These are phyloP conservation scores for Catharanthus roseus DNA, from an alignment of 257 asterid genomes.

Conservation along the genomic window DNA sequence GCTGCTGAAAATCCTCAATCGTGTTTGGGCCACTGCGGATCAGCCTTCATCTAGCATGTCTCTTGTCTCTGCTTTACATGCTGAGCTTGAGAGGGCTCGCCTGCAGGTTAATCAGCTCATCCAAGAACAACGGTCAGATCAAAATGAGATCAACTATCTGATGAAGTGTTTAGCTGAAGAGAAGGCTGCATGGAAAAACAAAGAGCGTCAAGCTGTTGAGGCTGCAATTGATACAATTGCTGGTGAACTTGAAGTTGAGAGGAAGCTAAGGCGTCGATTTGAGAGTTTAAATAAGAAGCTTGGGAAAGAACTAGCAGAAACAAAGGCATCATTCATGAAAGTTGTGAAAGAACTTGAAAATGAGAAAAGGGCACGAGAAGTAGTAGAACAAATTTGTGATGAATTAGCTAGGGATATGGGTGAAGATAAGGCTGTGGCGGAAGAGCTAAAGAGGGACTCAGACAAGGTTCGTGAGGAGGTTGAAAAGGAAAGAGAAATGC, in stretches of 20 bases:
- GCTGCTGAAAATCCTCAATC: conserved; percentile 79
- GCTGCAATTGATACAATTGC: conserved; percentile 52
- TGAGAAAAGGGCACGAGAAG: conserved; percentile 73
- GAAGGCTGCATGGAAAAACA: conserved; percentile 71
- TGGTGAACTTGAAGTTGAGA: conserved; percentile 70
- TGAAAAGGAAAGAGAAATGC: conserved; percentile 61
- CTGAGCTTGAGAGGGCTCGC: conserved; percentile 95
- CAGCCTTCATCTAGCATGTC: conserved; percentile 80
- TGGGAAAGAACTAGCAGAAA: conserved; percentile 63
- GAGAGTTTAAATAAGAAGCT: conserved; percentile 85
- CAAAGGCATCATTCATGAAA: conserved; percentile 50
- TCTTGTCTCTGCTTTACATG: conserved; percentile 81
- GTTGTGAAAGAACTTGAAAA: conserved; percentile 58
- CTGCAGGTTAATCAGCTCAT: conserved; percentile 72
- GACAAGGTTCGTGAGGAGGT: conserved; percentile 43
- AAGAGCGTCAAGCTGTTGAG: conserved; percentile 55
- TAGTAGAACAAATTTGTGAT: conserved; percentile 60
- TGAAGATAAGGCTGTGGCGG: conserved; percentile 47
- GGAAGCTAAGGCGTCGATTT: conserved; percentile 54
- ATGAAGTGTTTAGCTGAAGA: conserved; percentile 78
- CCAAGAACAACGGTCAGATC: conserved; percentile 64
- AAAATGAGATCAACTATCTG: conserved; percentile 54
- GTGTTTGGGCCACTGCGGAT: conserved; percentile 73
- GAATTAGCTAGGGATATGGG: conserved; percentile 60
- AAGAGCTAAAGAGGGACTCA: conserved; percentile 47